Base-by-base conservation (phyloP, 208 protist genomes). In the Trichomonas gallinae region DNA sequence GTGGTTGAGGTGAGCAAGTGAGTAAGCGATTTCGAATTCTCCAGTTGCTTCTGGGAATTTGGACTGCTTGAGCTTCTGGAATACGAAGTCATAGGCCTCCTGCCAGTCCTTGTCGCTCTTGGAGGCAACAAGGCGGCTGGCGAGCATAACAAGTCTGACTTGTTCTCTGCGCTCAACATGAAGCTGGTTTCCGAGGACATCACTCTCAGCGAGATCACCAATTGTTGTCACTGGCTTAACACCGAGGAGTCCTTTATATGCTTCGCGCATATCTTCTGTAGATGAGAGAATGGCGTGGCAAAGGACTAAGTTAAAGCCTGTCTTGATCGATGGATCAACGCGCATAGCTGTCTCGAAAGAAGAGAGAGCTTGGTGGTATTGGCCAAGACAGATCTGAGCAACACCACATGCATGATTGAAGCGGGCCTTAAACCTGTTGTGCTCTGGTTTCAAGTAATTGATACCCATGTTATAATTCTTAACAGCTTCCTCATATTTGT, bases 391-490 rank as follows among this genome's bases (percentile, higher is more conserved):
- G 46, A 93, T 93, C 17, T 93, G 87, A 26, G 87, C 87, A 21
- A 93, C 44, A 38, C 87, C 87, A 15, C 87, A 93, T 23, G 40
- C 42, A 17, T 93, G 87, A 58, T 93, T 23, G n/a, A 93, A 93
- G 15, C 87, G 42, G 17, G 87, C 87, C 40, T 48, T 93, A 38
- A 93, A 44, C 17, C 87, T 23, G 34, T 96, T 96, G 17, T 31
- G 26, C 10, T 63, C 36, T 40, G 45, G 45, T 48, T 96, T 96
- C 31, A 96, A 13, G 49, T 96, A 40, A 26, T 96, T 81, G 9
- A 96, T 63, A 26, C 49, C 93, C 93, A 96, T 96, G 63, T 81
- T 36, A 23, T 96, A 96, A 26, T 82, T 96, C 36, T 96, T 96
- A 13, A 96, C 36, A 9, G 93, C 93, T 45, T 96, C 49, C 63